Base-by-base conservation (phyloP, 352 stramenopile species). In the Pythium diclinum region DNA sequence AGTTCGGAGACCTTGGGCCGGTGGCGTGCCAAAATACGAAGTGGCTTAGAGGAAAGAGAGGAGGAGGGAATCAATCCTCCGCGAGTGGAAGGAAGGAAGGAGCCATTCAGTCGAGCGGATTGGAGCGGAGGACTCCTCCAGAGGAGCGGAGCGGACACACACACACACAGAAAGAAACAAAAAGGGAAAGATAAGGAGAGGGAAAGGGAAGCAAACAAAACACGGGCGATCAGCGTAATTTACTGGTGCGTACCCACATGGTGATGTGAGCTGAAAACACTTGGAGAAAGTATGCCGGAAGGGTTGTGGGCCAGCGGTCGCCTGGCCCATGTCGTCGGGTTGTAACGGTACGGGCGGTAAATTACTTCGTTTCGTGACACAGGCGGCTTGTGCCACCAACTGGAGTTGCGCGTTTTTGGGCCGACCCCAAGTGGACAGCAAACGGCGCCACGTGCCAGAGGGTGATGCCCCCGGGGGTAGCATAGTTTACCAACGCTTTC, bases 311-410 rank as follows among this genome's bases (percentile, higher is more conserved):
- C 58, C 58, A 57, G 8, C 5, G 17, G 32, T 19, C 19, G 40
- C 58, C 61, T 61, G 61, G 52, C 61, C 61, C 61, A 63, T 38
- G 28, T 69, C 40, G 62, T 63, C 46, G 1, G 8, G 42, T 69
- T 46, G 62, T 69, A 40, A 69, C 52, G 30, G 55, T 40, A 36
- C 8, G 48, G 0, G 1, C 14, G 33, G 57, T 70, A 70, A 70
- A 65, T 36, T 65, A 70, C 62, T 4, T 28, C 8, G 47, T 21
- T 48, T 36, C 30, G 33, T 11, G 30, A 38, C 25, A 21, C 25
- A 38, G 17, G 16, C 44, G 21, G 40, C 63, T 70, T 16, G 28
- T 65, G 63, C 56, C 63, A 64, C 63, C 63, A 42, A 70, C n/a
- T 17, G 16, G 14, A 32, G 47, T 59, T 65, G 63, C 56, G 40